A percentile compares a stretch with the other conserved stretches of the same genome.
These are phyloP conservation scores for Steccherinum ochraceum DNA, from an alignment of 768 basidiomycete genomes.

Conservation along the genomic window DNA sequence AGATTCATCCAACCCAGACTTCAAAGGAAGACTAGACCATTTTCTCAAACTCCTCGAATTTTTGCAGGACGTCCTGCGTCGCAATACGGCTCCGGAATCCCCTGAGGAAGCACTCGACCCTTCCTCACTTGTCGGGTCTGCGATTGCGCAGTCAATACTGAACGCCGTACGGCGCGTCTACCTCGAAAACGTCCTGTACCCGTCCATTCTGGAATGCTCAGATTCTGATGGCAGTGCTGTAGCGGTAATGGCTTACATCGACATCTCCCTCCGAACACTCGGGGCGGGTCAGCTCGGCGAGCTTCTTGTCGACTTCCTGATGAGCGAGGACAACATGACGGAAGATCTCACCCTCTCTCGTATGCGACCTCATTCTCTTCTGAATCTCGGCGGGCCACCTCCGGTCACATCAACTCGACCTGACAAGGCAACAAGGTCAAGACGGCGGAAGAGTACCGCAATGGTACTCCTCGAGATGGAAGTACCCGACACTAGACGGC, in stretches of 20 bases:
- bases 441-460: constrained; percentile 77
- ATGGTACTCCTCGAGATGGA: constrained; percentile 89
- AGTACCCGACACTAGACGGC: constrained; percentile 62
- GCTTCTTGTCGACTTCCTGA: constrained; percentile 70
- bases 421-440: constrained; percentile 40
- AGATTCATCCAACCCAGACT: constrained; percentile 66
- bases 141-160: constrained; percentile 79
- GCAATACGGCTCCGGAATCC: constrained; percentile 43
- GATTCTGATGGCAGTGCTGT: constrained; percentile 92
- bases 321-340: constrained; percentile 66
- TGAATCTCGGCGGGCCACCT: constrained; percentile 32
- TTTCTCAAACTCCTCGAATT: constrained; percentile 90
- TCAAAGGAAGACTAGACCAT: constrained; percentile 76
- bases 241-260: constrained; percentile 93
- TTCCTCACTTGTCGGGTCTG: constrained; percentile 64
- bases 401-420: constrained; percentile 23
- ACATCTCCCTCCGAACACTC: constrained; percentile 77
- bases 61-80: constrained; percentile 78
- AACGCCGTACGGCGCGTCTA: constrained; percentile 82
- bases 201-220: constrained; percentile 89
- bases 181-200: constrained; percentile 89
- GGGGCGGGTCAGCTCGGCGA: constrained; percentile 62
- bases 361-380: constrained; percentile 34
- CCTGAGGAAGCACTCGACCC: constrained; percentile 43
- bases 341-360: constrained; percentile 51